Percentiles rank a stretch among this genome's conserved stretches.
phyloP scores from a whole-genome alignment of 805 yeast genomes.

The Spathaspora gorwiae region DNA sequence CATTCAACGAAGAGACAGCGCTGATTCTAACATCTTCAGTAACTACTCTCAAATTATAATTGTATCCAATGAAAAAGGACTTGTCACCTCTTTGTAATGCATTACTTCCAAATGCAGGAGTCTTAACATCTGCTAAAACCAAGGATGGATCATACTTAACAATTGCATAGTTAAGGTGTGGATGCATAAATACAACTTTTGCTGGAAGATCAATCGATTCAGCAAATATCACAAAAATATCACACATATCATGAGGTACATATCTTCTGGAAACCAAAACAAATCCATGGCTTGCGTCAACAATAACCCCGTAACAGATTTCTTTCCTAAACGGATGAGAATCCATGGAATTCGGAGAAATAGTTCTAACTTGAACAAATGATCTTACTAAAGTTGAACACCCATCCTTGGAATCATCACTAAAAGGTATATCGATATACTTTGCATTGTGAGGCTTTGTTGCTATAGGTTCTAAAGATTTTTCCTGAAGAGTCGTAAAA shows the following conservation, averaged over 20 bases:
- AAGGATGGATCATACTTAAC: slow-evolving; percentile 75
- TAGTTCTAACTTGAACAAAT: slow-evolving; percentile 65
- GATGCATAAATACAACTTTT: slow-evolving; percentile 77
- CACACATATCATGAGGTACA: slow-evolving; percentile 80
- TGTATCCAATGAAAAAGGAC: slow-evolving; percentile 76
- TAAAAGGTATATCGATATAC: slow-evolving; percentile 65
- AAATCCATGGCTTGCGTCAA: slow-evolving; percentile 77
- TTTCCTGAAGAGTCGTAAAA: slow-evolving; percentile 49
- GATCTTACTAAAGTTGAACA: slow-evolving; percentile 59
- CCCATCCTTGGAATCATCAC: slow-evolving; percentile 34
- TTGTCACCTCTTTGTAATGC: slow-evolving; percentile 73
- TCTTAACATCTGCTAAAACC: slow-evolving; percentile 63
- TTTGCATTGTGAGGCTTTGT: slow-evolving; percentile 59
- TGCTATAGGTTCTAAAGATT: slow-evolving; percentile 54
- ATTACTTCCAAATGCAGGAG: slow-evolving; percentile 56
- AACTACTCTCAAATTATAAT: slow-evolving; percentile 62
- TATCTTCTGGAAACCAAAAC: slow-evolving; percentile 72
- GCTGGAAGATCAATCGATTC: slow-evolving; percentile 82
- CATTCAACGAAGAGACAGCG: slow-evolving; percentile 67
- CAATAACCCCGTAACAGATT: slow-evolving; percentile 70
- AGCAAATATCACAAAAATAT: slow-evolving; percentile 74
- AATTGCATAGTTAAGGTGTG: slow-evolving; percentile 80
- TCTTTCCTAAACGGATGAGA: slow-evolving; percentile 61
- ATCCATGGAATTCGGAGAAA: slow-evolving; percentile 69
- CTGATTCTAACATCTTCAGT: slow-evolving; percentile 73